Evolutionary conservation across 371 early-diverging fungal genomes (phyloP).

Genomic region (Quaeritorhiza haematococci): DNA sequence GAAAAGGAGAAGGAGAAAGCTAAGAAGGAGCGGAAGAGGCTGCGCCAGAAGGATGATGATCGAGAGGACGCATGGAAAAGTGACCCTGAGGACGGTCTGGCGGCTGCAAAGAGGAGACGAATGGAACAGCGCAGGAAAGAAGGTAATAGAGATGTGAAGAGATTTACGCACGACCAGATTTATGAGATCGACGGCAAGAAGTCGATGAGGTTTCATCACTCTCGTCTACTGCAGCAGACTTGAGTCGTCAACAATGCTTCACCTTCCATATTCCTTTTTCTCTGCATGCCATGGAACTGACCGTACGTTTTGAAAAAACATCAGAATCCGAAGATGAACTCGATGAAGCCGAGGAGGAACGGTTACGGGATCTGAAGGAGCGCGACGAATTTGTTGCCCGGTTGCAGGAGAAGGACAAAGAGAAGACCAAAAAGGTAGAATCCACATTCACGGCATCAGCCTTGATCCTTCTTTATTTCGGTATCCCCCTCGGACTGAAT

Average conservation of each 20-base stretch:
- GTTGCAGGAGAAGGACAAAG: conserved; percentile 76
- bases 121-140: too few relatives aligned
- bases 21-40: too few relatives aligned
- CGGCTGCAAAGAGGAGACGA: conserved; percentile 10
- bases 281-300: too few relatives aligned
- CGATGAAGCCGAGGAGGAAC: conserved; percentile 52
- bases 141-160: too few relatives aligned
- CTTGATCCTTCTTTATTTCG: neutral
- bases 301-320: too few relatives aligned
- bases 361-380: conserved; percentile 61
- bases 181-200: too few relatives aligned
- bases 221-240: too few relatives aligned
- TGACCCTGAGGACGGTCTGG: too few relatives aligned
- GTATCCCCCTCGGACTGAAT: neutral
- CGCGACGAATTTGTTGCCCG: conserved; percentile 87
- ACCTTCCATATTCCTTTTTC: too few relatives aligned
- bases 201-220: too few relatives aligned
- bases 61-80: too few relatives aligned
- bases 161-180: too few relatives aligned
- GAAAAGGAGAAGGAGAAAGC: conserved; percentile 9
- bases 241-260: conserved; percentile 1
- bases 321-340: conserved; percentile 30
- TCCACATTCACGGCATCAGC: neutral
- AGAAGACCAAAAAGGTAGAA: conserved; percentile 70
- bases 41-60: conserved; percentile 15